A percentile compares a stretch with the other conserved stretches of the same genome.
Evolutionary conservation across 2,329 filamentous ascomycete species (phyloP).

Genomic region (Fusarium marasasianum): DNA sequence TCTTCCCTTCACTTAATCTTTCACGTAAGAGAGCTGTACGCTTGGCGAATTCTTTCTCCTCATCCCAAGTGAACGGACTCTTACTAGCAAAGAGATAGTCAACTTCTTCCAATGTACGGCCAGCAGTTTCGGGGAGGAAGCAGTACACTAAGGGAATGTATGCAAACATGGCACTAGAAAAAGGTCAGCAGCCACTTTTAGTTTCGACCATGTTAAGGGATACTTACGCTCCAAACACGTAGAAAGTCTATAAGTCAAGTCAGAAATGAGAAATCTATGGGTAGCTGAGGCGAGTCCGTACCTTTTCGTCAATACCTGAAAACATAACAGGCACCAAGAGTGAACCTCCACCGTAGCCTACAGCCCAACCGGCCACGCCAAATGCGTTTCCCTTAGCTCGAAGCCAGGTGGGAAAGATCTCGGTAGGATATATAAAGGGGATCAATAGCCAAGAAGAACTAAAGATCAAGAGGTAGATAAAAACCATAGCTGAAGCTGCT

Average conservation of each 20-base stretch:
- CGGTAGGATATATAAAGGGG: slow-evolving; percentile 45
- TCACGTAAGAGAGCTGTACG: neutral
- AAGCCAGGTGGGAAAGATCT: slow-evolving; percentile 45
- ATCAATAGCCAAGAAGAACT: slow-evolving; percentile 45
- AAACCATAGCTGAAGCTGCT: slow-evolving; percentile 45
- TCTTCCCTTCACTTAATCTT: neutral
- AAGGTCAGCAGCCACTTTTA: neutral
- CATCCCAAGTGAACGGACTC: slow-evolving; percentile 1
- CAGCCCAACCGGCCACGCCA: slow-evolving; percentile 39
- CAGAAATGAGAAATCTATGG: neutral
- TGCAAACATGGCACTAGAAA: slow-evolving; percentile 4
- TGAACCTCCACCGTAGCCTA: slow-evolving; percentile 27
- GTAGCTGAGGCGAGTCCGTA: neutral
- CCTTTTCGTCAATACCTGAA: slow-evolving; percentile 9
- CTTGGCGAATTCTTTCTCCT: slow-evolving; percentile 8
- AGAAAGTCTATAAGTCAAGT: neutral
- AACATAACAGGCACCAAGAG: slow-evolving; percentile 7
- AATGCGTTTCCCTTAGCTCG: slow-evolving; percentile 44
- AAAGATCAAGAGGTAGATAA: slow-evolving; percentile 45
- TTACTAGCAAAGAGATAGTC: slow-evolving; percentile 13
- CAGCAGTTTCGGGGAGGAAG: slow-evolving; percentile 6
- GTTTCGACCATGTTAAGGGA: too few species aligned
- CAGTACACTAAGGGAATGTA: slow-evolving; percentile 10
- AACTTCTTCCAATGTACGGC: slow-evolving; percentile 3
- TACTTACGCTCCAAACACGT: slow-evolving; percentile 5